phyloP scores from a whole-genome alignment of 2,329 filamentous ascomycete species.

The Chaetomium sp. region DNA sequence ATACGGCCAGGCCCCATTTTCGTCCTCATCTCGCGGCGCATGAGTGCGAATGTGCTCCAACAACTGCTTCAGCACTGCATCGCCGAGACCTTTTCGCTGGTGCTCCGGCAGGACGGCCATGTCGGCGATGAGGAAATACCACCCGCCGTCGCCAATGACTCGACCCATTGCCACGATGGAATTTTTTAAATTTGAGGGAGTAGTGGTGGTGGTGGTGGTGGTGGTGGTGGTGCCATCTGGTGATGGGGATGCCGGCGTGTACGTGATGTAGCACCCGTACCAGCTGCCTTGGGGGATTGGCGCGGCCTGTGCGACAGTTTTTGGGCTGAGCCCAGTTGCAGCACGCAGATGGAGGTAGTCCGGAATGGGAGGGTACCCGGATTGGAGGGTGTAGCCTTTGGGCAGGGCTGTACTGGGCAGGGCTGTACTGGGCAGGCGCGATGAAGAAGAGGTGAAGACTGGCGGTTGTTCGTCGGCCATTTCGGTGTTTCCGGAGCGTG shows the following conservation, averaged over 20 bases:
- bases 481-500: no score
- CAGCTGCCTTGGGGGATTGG: constrained; percentile 34
- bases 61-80: constrained; percentile 37
- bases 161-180: constrained; percentile 42
- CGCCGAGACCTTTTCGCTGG: constrained; percentile 41
- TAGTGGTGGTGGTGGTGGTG: background rate
- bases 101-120: constrained; percentile 45
- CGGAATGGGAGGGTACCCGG: constrained; percentile 30
- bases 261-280: constrained; percentile 37
- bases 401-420: constrained; percentile 15
- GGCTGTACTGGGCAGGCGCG: no score
- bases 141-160: constrained; percentile 44
- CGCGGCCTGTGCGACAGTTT: constrained; percentile 32
- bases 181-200: background rate
- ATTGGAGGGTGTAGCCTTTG: constrained; percentile 31
- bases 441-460: no score
- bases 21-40: constrained; percentile 28
- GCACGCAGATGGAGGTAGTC: constrained; percentile 34
- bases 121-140: constrained; percentile 46
- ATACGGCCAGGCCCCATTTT: constrained; percentile 27
- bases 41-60: constrained; percentile 35
- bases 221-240: background rate
- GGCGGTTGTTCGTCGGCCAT: no score
- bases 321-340: constrained; percentile 31
- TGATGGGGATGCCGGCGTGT: constrained; percentile 4